Conservation (phyloP, 495 filamentous ascomycete genomes). For the Polyplosphaeria fusca region DNA sequence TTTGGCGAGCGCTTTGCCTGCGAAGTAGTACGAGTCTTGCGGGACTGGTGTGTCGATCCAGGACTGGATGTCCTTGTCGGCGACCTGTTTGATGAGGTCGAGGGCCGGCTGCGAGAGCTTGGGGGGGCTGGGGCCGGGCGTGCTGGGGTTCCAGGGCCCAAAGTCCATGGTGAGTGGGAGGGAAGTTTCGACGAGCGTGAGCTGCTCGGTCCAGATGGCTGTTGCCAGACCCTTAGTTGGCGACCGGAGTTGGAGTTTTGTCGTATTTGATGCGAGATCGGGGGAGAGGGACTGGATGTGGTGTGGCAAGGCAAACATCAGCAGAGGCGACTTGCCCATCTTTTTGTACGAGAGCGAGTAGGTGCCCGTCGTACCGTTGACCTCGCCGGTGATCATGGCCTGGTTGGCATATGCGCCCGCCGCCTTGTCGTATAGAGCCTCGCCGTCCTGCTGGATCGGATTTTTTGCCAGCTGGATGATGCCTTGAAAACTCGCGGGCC, state of each 20-base stretch:
- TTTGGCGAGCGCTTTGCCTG: slow-evolving; percentile 86
- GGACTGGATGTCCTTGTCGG: slow-evolving; percentile 64
- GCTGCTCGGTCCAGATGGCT: slow-evolving; percentile 68
- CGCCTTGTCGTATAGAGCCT: slow-evolving; percentile 66
- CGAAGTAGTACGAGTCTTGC: slow-evolving; percentile 87
- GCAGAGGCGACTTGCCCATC: slow-evolving; percentile 57
- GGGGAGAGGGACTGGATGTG: slow-evolving; percentile 71
- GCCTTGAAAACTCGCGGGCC: slow-evolving; percentile 58
- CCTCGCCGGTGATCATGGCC: slow-evolving; percentile 46
- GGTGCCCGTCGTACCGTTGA: slow-evolving; percentile 54
- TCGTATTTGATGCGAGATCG: slow-evolving; percentile 51
- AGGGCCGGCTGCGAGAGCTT: slow-evolving; percentile 43
- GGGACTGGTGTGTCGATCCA: slow-evolving; percentile 66
- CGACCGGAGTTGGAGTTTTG: slow-evolving; percentile 64
- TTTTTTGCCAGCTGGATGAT: slow-evolving; percentile 79
- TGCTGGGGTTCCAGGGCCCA: slow-evolving; percentile 63
- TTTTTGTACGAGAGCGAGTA: slow-evolving; percentile 72
- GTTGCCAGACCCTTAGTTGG: slow-evolving; percentile 82
- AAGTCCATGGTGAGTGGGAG: slow-evolving; percentile 72
- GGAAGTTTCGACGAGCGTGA: slow-evolving; percentile 70
- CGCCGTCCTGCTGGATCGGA: slow-evolving; percentile 54
- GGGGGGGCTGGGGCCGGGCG: slow-evolving; percentile 42
- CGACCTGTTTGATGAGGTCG: slow-evolving; percentile 54
- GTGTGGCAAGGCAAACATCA: slow-evolving; percentile 90
- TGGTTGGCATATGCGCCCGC: slow-evolving; percentile 64